phyloP scores from a whole-genome alignment of 1,139 yeast genomes.

The Meyerozyma carpophila region DNA sequence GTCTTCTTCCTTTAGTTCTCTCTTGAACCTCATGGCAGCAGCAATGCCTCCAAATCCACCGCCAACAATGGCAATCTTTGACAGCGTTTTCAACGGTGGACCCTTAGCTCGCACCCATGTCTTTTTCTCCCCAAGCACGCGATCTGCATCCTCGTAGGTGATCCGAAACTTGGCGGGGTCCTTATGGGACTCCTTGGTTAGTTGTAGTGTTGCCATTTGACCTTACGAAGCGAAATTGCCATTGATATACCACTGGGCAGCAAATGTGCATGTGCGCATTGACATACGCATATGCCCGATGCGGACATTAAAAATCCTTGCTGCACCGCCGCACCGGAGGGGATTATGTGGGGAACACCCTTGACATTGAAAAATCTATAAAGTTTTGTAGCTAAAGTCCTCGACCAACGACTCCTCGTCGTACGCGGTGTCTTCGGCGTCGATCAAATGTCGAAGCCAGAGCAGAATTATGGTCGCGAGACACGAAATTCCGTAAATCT shows the following conservation, averaged over 20 bases:
- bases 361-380: too few relatives aligned
- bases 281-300: neutral
- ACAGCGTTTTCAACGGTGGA: constrained; percentile 19
- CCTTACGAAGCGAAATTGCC: neutral
- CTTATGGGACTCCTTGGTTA: constrained; percentile 27
- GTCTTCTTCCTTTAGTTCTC: constrained; percentile 27
- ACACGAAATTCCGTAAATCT: constrained; percentile 58
- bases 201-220: constrained; percentile 21
- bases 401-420: constrained; percentile 33
- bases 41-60: constrained; percentile 47
- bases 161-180: constrained; percentile 30
- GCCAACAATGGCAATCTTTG: constrained; percentile 38
- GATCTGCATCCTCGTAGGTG: constrained; percentile 21
- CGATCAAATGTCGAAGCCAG: constrained; percentile 16
- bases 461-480: constrained; percentile 47
- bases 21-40: constrained; percentile 24
- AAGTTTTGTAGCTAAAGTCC: constrained; percentile 4
- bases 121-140: constrained; percentile 20
- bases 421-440: constrained; percentile 14
- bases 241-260: neutral
- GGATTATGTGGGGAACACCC: neutral
- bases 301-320: neutral
- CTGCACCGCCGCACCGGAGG: neutral
- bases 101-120: constrained; percentile 12
- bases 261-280: neutral